phyloP scores from a whole-genome alignment of 2,329 filamentous ascomycete genomes.

The Botryosphaeria agaves region DNA sequence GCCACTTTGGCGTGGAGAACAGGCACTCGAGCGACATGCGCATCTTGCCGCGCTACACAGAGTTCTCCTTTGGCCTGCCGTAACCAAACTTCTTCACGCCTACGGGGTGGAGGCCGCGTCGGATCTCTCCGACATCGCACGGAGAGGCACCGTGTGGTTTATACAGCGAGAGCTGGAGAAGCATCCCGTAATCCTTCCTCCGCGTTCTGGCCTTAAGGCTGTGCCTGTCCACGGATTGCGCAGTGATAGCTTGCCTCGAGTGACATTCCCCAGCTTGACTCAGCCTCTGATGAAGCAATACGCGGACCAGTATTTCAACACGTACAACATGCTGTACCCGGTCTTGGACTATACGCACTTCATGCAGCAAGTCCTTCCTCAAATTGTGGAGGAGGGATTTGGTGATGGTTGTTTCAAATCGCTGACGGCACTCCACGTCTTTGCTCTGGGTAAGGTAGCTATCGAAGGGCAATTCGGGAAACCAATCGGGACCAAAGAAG shows the following conservation, averaged over 20 bases:
- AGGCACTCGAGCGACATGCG: conserved; percentile 2
- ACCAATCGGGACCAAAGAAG: conserved; percentile 26
- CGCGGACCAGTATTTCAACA: conserved; percentile 39
- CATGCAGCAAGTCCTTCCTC: conserved; percentile 26
- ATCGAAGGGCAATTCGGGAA: conserved; percentile 31
- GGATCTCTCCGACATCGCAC: conserved; percentile 17
- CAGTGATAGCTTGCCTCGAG: conserved; percentile 6
- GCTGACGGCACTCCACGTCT: conserved; percentile 37
- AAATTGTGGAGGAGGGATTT: conserved; percentile 31
- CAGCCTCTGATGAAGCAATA: conserved; percentile 33
- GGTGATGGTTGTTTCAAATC: conserved; percentile 29
- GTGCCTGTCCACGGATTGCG: too few species aligned
- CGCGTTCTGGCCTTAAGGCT: too few species aligned
- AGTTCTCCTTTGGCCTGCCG: conserved; percentile 29
- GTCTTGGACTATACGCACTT: conserved; percentile 41
- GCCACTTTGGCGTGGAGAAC: background rate
- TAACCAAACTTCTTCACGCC: conserved; percentile 18
- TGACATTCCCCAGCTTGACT: conserved; percentile 20
- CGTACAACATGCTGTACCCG: conserved; percentile 40
- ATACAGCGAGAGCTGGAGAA: conserved; percentile 16
- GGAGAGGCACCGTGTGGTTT: conserved; percentile 22
- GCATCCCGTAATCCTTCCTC: conserved; percentile 11
- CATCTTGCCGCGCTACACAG: conserved; percentile 29
- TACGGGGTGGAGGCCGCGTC: conserved; percentile 13
- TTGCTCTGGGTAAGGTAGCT: conserved; percentile 41